Evolutionary conservation across 345 rosid species (phyloP).

Genomic region (Rhizophora apiculata): DNA sequence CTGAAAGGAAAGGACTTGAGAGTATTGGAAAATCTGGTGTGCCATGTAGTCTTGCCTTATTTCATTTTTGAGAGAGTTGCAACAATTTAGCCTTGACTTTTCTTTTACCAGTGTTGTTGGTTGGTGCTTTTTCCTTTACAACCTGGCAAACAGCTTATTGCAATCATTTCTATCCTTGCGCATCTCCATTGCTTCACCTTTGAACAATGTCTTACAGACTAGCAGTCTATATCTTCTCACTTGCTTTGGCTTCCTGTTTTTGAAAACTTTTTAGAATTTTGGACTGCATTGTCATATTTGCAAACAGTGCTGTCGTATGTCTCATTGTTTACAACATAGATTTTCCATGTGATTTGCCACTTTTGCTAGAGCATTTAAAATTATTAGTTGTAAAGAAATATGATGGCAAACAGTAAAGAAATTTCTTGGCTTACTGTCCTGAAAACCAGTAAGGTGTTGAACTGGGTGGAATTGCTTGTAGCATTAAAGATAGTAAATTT

Average conservation of each 20-base stretch:
- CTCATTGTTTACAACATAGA: neutral
- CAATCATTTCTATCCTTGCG: too few relatives aligned
- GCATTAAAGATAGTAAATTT: too few relatives aligned
- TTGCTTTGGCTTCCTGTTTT: too few relatives aligned
- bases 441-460: neutral
- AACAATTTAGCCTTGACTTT: neutral
- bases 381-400: neutral
- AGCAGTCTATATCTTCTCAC: too few relatives aligned
- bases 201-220: too few relatives aligned
- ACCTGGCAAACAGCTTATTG: neutral
- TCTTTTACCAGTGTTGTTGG: neutral
- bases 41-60: constrained; percentile 4
- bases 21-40: constrained; percentile 71
- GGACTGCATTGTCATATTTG: too few relatives aligned
- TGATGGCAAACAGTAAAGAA: neutral
- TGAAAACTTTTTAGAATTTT: too few relatives aligned
- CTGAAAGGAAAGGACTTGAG: constrained; percentile 71
- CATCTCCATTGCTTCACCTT: too few relatives aligned
- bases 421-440: too few relatives aligned
- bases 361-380: neutral
- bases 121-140: neutral
- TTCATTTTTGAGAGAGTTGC: constrained; percentile 7
- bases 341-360: neutral
- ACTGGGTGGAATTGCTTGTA: too few relatives aligned
- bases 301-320: too few relatives aligned